These are phyloP conservation scores for Teunomyces stri DNA, from an alignment of 805 yeast genomes.

Conservation along the genomic window DNA sequence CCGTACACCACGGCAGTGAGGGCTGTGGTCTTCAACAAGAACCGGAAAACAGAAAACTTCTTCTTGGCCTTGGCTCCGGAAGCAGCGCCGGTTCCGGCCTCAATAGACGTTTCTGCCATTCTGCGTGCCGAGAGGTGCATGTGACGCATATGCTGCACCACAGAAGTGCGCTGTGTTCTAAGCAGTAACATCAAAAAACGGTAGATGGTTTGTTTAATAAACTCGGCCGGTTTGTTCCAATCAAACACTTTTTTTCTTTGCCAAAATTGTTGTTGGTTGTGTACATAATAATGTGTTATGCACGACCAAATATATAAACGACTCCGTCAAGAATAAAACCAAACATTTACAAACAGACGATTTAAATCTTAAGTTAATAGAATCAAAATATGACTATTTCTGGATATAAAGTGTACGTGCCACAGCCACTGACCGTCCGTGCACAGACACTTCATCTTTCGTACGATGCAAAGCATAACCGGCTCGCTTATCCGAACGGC, in stretches of 20 bases:
- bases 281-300: too few species aligned
- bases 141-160: conserved; percentile 2
- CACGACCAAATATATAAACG: too few species aligned
- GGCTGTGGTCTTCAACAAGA: conserved; percentile 29
- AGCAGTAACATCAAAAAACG: background rate
- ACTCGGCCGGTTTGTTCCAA: conserved; percentile 1
- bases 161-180: conserved; percentile 1
- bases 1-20: conserved; percentile 34
- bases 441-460: conserved; percentile 71
- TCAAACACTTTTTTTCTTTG: conserved; percentile 1
- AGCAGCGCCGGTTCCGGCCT: too few species aligned
- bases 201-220: background rate
- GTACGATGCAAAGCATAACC: conserved; percentile 64
- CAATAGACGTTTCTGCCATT: conserved; percentile 1
- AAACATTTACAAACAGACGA: background rate
- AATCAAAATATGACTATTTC: conserved; percentile 23
- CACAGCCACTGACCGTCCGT: conserved; percentile 76
- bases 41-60: conserved; percentile 29
- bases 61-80: conserved; percentile 14
- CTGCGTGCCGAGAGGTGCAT: background rate
- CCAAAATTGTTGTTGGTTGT: too few species aligned
- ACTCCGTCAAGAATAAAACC: background rate
- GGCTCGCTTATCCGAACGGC: conserved; percentile 80
- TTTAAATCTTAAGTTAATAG: background rate
- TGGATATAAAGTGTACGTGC: conserved; percentile 50